Evolutionary conservation across 2,329 filamentous ascomycete species (phyloP), one percentile per base, ranked within the genome.

Genomic region (Trichoderma sp.): DNA sequence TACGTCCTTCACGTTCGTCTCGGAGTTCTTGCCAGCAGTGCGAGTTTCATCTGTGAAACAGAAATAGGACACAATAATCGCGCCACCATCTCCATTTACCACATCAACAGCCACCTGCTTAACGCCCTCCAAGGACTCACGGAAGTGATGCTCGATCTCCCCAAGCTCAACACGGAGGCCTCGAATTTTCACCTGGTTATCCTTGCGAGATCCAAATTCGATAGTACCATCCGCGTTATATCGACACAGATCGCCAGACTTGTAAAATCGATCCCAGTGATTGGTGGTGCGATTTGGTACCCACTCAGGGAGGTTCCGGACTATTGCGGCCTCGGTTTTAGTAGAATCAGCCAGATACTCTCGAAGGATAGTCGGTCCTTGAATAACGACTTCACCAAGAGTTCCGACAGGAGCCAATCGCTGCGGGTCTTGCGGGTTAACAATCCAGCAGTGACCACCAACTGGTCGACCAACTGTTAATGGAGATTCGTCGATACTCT

Each of bases 291-390:
- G 69, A 7, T 68, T 34, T 4, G 72, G 69, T 8, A 43, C 56
- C 73, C 62, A 70, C 21, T 66, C 36, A 36, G 60, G 56, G 43
- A 71, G 67, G 12, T 12, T 51, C 14, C 34, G 51, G 34, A 66
- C 47, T 24, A 66, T 30, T 1, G 71, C 60, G 2, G 65, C 61
- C 34, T 73, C 71, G 1, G 74, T 75, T 53, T 70, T 73, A 18
- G 57, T 56, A 2, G 62, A 28, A 28, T 75, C 73, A 3, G 71
- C 68, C 5, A 75, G 68, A 69, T 88, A 89, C 51, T 85, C 85
- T 30, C 83, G 79, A 28, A 83, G 84, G 8, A 88, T 62, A 3
- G 74, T 72, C 3, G 85, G 85, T 1, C 75, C 73, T n/a, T 76
- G 70, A 34, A 74, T 74, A 6, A 74, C 71, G 24, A 74, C 60